phyloP scores from a whole-genome alignment of 352 stramenopile species.

The Globisporangium irregulare region DNA sequence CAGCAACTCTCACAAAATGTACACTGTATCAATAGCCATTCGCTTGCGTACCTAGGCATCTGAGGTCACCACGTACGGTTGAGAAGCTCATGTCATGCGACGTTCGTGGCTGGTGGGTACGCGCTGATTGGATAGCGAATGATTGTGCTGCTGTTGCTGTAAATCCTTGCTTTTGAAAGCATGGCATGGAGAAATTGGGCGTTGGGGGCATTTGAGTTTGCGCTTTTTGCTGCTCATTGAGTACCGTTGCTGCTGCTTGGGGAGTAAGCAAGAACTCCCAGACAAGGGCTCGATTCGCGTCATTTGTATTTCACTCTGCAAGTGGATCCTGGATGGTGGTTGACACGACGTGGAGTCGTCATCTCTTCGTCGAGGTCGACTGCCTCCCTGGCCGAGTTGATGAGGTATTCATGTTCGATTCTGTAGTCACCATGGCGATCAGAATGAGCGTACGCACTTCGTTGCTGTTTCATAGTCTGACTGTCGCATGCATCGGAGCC shows the following conservation, averaged over 20 bases:
- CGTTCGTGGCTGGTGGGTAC: not conserved
- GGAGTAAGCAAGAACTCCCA: not conserved
- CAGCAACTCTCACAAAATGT: too few species aligned
- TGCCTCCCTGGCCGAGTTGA: not conserved
- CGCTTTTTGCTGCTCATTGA: not conserved
- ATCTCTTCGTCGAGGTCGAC: not conserved
- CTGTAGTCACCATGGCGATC: too few species aligned
- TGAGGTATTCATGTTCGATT: not conserved
- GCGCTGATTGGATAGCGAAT: not conserved
- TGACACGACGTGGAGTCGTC: not conserved
- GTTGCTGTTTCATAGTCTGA: not conserved
- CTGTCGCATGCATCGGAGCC: not conserved
- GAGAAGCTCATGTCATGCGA: not conserved
- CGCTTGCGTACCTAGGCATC: not conserved
- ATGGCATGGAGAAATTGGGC: not conserved
- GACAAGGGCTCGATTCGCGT: not conserved
- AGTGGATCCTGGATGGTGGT: not conserved
- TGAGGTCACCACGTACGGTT: not conserved
- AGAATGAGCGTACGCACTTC: not conserved
- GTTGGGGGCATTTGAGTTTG: not conserved
- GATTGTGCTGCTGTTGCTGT: not conserved
- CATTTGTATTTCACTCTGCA: not conserved
- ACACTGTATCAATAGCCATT: too few species aligned
- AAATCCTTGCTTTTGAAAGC: not conserved
- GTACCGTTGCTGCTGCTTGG: not conserved